A percentile compares a stretch with the other conserved stretches of the same genome.
Conservation (phyloP, 108 stramenopile genomes). For the Cyclotella atomus region DNA sequence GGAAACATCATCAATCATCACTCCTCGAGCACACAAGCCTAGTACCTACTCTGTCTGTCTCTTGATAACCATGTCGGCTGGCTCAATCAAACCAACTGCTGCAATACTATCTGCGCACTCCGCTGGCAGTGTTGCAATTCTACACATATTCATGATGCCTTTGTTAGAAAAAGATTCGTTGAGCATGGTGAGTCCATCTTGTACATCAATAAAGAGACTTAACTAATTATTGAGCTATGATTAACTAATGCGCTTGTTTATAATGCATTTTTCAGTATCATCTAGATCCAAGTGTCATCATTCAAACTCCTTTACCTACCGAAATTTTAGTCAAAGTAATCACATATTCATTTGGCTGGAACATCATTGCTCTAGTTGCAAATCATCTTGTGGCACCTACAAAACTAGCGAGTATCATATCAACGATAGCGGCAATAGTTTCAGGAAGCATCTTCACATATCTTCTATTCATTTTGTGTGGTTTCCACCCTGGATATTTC, state of each 20-base stretch:
- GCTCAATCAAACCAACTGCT: background rate
- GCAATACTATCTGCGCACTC: conserved; percentile 12
- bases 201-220: background rate
- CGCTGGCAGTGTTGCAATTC: conserved; percentile 26
- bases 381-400: background rate
- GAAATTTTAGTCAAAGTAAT: conserved; percentile 8
- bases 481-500: conserved; percentile 14
- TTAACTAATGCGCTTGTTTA: background rate
- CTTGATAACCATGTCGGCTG: background rate
- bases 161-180: conserved; percentile 23
- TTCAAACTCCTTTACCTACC: conserved; percentile 23
- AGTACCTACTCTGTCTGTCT: too few species aligned
- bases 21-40: too few species aligned
- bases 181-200: conserved; percentile 22
- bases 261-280: conserved; percentile 15
- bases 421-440: background rate
- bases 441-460: conserved; percentile 11
- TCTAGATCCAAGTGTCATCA: conserved; percentile 34
- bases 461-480: conserved; percentile 26
- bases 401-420: background rate
- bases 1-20: too few species aligned
- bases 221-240: background rate
- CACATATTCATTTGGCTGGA: conserved; percentile 15
- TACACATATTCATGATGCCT: conserved; percentile 5
- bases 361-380: background rate